These are phyloP conservation scores for Lactuca saligna DNA, from an alignment of 129 eudicot genomes.

Conservation along the genomic window DNA sequence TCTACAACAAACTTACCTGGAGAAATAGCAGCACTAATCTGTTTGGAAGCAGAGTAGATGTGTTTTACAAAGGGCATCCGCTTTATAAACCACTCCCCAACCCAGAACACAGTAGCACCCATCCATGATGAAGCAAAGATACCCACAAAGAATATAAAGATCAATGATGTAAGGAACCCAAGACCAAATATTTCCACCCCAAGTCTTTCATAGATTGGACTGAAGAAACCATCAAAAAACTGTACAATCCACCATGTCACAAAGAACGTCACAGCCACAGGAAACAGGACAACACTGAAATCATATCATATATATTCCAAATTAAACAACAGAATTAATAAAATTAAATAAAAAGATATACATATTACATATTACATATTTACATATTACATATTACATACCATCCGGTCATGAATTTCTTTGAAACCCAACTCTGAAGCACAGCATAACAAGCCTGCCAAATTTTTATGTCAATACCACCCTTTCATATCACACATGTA, in stretches of 20 bases:
- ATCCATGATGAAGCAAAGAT: conserved; percentile 90
- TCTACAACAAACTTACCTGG: conserved; percentile 52
- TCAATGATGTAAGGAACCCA: conserved; percentile 77
- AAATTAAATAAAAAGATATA: not conserved
- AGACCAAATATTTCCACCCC: conserved; percentile 90
- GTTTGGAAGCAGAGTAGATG: conserved; percentile 84
- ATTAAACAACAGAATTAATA: not conserved
- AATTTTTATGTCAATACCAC: conserved; percentile 23
- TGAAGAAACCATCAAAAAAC: conserved; percentile 97
- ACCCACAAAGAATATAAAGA: conserved; percentile 82
- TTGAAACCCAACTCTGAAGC: conserved; percentile 95
- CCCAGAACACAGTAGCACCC: conserved; percentile 81
- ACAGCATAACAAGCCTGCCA: conserved; percentile 92
- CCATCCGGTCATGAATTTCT: conserved; percentile 99
- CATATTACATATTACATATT: conserved; percentile 20
- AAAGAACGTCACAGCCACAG: conserved; percentile 90
- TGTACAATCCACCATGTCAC: conserved; percentile 96
- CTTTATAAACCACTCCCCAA: conserved; percentile 85
- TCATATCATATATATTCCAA: not conserved
- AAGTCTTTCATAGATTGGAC: conserved; percentile 89
- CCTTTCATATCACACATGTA: not conserved
- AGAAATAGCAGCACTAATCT: conserved; percentile 88
- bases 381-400: conserved; percentile 33
- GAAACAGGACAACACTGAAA: conserved; percentile 86
- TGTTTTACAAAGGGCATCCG: conserved; percentile 84